Conservation (phyloP, 495 filamentous ascomycete species). For the Durotheca rogersii region DNA sequence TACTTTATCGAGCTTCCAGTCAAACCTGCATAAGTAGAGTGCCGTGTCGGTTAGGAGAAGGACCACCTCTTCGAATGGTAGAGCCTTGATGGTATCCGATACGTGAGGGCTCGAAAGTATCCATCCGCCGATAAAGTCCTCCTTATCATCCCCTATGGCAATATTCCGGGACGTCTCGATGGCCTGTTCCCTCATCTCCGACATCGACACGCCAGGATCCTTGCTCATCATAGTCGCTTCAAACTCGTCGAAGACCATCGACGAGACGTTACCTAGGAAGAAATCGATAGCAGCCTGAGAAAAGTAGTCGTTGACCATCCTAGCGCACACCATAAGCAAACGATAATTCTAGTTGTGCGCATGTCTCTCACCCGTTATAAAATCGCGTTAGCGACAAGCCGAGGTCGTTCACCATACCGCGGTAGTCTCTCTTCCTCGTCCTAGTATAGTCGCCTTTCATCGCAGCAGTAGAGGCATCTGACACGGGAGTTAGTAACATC, state of each 20-base stretch:
- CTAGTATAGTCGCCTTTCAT: constrained; percentile 95
- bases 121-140: constrained; percentile 86
- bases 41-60: constrained; percentile 82
- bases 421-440: constrained; percentile 83
- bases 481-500: constrained; percentile 36
- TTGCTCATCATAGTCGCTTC: constrained; percentile 82
- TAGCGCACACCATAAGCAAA: constrained; percentile 52
- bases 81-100: constrained; percentile 65
- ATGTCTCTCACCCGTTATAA: constrained; percentile 54
- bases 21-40: constrained; percentile 83
- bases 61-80: constrained; percentile 80
- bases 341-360: neutral
- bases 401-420: constrained; percentile 92
- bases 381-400: constrained; percentile 77
- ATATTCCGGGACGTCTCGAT: constrained; percentile 84
- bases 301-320: constrained; percentile 95
- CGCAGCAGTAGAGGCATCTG: constrained; percentile 81
- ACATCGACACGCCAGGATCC: constrained; percentile 83
- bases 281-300: constrained; percentile 93
- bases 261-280: constrained; percentile 83
- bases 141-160: constrained; percentile 75
- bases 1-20: constrained; percentile 92
- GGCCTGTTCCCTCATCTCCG: constrained; percentile 79
- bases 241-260: constrained; percentile 85
- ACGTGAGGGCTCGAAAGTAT: constrained; percentile 59